A percentile compares a stretch with the other conserved stretches of the same genome.
phyloP scores from a whole-genome alignment of 495 filamentous ascomycete species.

The Xylaria palmicola region DNA sequence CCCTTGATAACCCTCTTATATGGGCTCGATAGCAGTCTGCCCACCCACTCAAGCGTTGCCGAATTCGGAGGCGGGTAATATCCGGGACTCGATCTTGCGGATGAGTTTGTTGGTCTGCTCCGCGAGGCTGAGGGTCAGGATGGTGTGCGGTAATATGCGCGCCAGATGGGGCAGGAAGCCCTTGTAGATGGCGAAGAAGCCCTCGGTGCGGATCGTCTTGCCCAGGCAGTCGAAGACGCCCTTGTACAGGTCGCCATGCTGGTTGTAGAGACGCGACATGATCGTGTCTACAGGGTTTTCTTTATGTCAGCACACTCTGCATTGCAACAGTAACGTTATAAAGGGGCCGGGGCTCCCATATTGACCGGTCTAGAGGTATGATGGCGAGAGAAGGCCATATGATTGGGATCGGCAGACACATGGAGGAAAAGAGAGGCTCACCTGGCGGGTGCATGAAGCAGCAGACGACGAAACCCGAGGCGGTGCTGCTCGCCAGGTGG shows the following conservation, averaged over 20 bases:
- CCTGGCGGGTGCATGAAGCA: slow-evolving; percentile 97
- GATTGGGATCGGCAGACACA: background rate
- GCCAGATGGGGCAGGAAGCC: slow-evolving; percentile 95
- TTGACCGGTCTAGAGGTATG: background rate
- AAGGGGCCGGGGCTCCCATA: background rate
- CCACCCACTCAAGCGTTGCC: slow-evolving; percentile 31
- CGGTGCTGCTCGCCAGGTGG: slow-evolving; percentile 84
- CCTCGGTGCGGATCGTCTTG: slow-evolving; percentile 90
- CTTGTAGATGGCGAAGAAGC: slow-evolving; percentile 93
- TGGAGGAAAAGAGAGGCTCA: slow-evolving; percentile 37
- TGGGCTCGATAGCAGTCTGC: too few relatives aligned
- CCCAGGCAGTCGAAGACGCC: slow-evolving; percentile 88
- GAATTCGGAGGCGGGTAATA: slow-evolving; percentile 45
- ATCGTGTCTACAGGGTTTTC: slow-evolving; percentile 69
- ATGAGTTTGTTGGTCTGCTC: slow-evolving; percentile 97
- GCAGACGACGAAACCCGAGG: slow-evolving; percentile 94
- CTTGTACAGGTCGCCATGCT: slow-evolving; percentile 92
- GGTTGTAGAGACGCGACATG: slow-evolving; percentile 99
- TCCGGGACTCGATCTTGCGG: slow-evolving; percentile 67
- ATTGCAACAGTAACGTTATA: background rate
- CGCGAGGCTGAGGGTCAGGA: slow-evolving; percentile 86
- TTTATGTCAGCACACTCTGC: slow-evolving; percentile 9
- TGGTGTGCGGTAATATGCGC: slow-evolving; percentile 90
- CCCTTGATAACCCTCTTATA: too few relatives aligned
- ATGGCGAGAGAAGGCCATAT: background rate